Conservation (phyloP, 1,284 basidiomycete genomes). For the Sporisorium sorghi region DNA sequence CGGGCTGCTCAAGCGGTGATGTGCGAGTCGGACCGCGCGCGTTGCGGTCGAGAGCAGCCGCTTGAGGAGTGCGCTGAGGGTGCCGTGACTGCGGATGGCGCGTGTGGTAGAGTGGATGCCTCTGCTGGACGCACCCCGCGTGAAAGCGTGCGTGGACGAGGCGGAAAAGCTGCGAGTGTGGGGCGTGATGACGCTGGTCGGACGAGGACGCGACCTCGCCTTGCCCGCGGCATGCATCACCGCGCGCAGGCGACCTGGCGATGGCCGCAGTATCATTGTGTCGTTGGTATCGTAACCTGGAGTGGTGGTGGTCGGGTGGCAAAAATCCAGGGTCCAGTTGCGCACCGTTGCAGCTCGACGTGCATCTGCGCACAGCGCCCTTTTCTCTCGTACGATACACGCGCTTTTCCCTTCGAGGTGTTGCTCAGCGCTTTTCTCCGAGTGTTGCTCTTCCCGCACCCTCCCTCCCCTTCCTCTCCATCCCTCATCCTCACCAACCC, state of each 20-base stretch:
- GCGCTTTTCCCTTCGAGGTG: no score
- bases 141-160: neutral
- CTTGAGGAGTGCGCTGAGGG: neutral
- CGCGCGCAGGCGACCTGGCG: conserved; percentile 22
- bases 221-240: conserved; percentile 9
- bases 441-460: conserved; percentile 26
- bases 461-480: neutral
- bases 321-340: neutral
- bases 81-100: neutral
- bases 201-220: conserved; percentile 10
- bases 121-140: conserved; percentile 6
- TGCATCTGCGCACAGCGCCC: no score
- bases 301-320: conserved; percentile 7
- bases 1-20: neutral
- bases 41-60: neutral
- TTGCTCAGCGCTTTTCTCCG: neutral
- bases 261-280: conserved; percentile 22
- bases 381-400: neutral
- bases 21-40: neutral
- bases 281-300: neutral
- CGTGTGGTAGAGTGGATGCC: conserved; percentile 1
- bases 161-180: neutral
- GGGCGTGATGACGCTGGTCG: conserved; percentile 2
- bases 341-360: neutral
- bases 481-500: neutral